Base-by-base conservation (phyloP, 2,329 filamentous ascomycete species). In the Aspergillus brasiliensis region DNA sequence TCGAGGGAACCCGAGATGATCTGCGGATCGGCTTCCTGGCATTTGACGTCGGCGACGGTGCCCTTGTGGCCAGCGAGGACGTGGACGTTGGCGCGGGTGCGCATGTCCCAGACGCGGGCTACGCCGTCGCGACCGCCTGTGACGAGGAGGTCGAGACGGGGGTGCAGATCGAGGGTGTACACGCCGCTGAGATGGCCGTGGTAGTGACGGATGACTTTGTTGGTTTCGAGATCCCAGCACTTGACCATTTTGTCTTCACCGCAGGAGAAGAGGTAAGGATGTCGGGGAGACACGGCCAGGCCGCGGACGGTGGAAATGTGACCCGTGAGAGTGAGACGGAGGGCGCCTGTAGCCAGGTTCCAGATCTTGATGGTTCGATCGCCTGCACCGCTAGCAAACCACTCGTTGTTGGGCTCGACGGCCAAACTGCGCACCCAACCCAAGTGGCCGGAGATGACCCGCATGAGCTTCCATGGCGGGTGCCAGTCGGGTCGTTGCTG, bases 181-280 rank as follows among this genome's bases (percentile, higher is more conserved):
- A 99, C 95, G 65, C 95, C 95, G 69, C 91, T 96, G 21, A 99
- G 81, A 79, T 99, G 95, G 17, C 96, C 96, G 75, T 99, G 95
- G 76, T 98, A 99, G 78, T 97, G 92, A 40, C 94, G 87, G 72
- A 98, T 97, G 61, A 99, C 95, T 78, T 97, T 97, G 81, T 99
- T 99, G n/a, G 94, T 97, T 78, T 99, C 95, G 66, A 99, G 81
- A 80, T 99, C 95, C 95, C 95, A 99, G 80, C 95, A 99, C 79
- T 99, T 99, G 63, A 99, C 95, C 93, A 97, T 97, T 82, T 99
- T 99, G 76, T 99, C 95, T 78, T 99, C 95, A 60, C 92, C 96
- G 72, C 95, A 99, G 10, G 92, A 97, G 78, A 99, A 99, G 8
- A 99, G 84, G 73, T 99, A 99, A 0, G 95, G 96, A 78, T 99